These are phyloP conservation scores for Ceratocystis eucalypticola DNA, from an alignment of 2,329 filamentous ascomycete species.

Conservation along the genomic window DNA sequence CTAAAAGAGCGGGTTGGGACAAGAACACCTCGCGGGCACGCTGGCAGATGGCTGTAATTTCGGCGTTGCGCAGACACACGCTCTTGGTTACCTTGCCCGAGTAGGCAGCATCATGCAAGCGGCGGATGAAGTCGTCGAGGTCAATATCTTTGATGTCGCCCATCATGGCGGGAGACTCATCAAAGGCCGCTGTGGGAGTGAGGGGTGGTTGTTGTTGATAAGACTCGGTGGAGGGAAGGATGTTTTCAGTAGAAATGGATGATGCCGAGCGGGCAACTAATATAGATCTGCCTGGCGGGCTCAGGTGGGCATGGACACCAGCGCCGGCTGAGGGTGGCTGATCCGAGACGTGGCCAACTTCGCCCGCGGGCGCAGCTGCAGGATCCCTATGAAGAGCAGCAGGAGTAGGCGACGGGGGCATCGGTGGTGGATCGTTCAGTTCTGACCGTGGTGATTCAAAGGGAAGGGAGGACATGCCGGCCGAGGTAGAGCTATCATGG, in stretches of 20 bases:
- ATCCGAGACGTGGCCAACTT: constrained; percentile 91
- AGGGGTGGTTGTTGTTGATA: constrained; percentile 47
- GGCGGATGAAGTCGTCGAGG: constrained; percentile 92
- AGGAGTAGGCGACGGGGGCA: constrained; percentile 15
- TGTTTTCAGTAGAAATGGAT: not conserved
- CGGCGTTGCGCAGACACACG: constrained; percentile 92
- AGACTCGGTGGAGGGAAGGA: constrained; percentile 30
- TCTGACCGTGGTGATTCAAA: constrained; percentile 7
- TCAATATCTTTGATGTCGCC: constrained; percentile 84
- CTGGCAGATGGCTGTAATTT: constrained; percentile 86
- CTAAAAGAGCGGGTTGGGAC: constrained; percentile 79
- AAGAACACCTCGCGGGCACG: constrained; percentile 80
- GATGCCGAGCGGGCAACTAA: constrained; percentile 62
- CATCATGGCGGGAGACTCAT: constrained; percentile 53
- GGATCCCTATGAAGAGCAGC: constrained; percentile 77
- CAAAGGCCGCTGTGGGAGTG: constrained; percentile 26
- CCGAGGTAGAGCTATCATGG: constrained; percentile 29
- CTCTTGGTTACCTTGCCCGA: constrained; percentile 95
- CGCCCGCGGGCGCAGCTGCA: constrained; percentile 68
- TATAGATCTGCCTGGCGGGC: constrained; percentile 76
- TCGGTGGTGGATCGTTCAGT: constrained; percentile 14
- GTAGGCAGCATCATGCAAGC: constrained; percentile 86
- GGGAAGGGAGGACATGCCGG: not conserved
- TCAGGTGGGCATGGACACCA: constrained; percentile 42
- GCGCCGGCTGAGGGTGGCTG: constrained; percentile 60